Conservation (phyloP, 352 stramenopile species). For the Globisporangium perplexum region DNA sequence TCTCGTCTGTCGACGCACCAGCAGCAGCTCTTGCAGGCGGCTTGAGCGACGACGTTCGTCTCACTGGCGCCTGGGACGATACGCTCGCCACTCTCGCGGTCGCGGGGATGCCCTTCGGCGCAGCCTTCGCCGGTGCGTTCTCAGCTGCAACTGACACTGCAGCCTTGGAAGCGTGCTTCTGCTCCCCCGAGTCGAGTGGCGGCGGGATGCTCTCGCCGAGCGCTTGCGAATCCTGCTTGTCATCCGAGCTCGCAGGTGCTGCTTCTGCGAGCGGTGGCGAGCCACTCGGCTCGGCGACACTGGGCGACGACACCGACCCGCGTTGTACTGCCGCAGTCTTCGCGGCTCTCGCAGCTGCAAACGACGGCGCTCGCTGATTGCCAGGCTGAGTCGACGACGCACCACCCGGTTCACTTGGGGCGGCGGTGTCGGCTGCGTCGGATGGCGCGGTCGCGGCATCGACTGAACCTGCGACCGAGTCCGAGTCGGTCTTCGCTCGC, state of each 20-base stretch:
- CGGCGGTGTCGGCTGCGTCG: neutral
- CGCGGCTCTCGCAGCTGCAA: conserved; percentile 22
- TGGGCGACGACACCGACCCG: neutral
- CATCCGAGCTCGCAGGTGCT: neutral
- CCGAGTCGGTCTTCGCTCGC: conserved; percentile 16
- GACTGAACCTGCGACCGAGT: conserved; percentile 1
- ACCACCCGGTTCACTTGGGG: neutral
- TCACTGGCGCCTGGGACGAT: conserved; percentile 5
- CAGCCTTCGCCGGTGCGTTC: neutral
- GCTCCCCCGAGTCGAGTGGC: neutral
- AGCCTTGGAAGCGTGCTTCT: neutral
- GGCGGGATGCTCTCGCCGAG: neutral
- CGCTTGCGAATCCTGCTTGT: neutral
- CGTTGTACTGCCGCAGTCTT: conserved; percentile 11
- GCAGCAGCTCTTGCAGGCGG: neutral
- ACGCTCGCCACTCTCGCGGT: conserved; percentile 1
- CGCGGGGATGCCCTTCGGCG: neutral
- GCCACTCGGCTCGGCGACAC: neutral
- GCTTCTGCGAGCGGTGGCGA: neutral
- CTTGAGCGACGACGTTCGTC: conserved; percentile 13
- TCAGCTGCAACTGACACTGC: neutral
- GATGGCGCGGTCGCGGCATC: conserved; percentile 4
- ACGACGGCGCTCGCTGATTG: conserved; percentile 15
- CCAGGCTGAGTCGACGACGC: neutral
- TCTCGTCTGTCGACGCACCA: neutral